phyloP scores from a whole-genome alignment of 2,329 filamentous ascomycete species.

The Cryphonectria japonica region DNA sequence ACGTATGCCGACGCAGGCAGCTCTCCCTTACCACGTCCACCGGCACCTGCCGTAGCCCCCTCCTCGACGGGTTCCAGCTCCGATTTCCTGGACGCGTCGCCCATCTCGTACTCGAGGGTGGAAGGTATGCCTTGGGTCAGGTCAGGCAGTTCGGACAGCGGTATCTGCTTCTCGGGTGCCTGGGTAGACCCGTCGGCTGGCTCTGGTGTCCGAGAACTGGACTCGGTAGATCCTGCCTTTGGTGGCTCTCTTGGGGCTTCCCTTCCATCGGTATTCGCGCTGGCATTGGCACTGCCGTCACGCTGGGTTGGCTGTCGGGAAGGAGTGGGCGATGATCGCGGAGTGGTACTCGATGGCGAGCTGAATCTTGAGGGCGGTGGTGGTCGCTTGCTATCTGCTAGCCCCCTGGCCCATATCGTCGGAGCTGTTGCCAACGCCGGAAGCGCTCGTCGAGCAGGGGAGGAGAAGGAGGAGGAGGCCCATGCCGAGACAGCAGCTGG shows the following conservation, averaged over 20 bases:
- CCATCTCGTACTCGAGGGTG: conserved; percentile 78
- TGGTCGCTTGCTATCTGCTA: conserved; percentile 46
- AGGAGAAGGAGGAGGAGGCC: conserved; percentile 33
- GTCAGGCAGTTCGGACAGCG: conserved; percentile 77
- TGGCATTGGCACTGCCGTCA: not conserved
- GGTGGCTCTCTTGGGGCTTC: conserved; percentile 7
- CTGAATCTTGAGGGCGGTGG: conserved; percentile 35
- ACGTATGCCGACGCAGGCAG: conserved; percentile 82
- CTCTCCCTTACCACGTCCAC: conserved; percentile 62
- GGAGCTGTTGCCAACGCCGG: conserved; percentile 34
- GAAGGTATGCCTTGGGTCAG: conserved; percentile 94
- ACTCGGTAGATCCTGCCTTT: conserved; percentile 13
- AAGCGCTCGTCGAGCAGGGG: conserved; percentile 37
- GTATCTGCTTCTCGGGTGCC: conserved; percentile 49
- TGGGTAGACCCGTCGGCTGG: conserved; percentile 31
- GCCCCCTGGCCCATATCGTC: conserved; percentile 47
- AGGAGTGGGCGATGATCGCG: conserved; percentile 15
- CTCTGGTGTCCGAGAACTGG: no score
- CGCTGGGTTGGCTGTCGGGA: conserved; percentile 10
- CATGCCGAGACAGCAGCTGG: conserved; percentile 38
- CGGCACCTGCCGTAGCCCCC: conserved; percentile 42
- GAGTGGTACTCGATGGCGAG: conserved; percentile 26
- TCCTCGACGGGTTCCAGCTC: conserved; percentile 44
- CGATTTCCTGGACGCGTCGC: conserved; percentile 45
- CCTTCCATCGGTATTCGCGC: not conserved